These are phyloP conservation scores for Caryopteris hybrid DNA, from an alignment of 305 asterid genomes.

Conservation along the genomic window DNA sequence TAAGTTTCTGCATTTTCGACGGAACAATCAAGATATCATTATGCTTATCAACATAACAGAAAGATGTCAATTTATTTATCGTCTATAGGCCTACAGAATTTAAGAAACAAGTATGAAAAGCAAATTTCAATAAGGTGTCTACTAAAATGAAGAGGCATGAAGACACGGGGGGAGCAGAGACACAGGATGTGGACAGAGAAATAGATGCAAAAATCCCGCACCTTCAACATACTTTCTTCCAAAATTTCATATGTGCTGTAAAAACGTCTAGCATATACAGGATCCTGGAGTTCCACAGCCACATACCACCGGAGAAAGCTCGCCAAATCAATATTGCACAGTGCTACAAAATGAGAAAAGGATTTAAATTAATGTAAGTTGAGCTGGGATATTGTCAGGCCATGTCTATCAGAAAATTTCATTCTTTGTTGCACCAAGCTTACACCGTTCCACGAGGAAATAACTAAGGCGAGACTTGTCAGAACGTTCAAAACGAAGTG, in stretches of 20 bases:
- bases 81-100: not conserved
- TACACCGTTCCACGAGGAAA: constrained; percentile 98
- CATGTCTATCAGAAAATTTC: constrained; percentile 17
- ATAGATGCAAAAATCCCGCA: constrained; percentile 25
- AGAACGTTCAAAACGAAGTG: constrained; percentile 96
- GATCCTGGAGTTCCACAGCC: constrained; percentile 98
- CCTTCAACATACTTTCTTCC: constrained; percentile 95
- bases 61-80: not conserved
- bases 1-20: not conserved
- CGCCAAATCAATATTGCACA: constrained; percentile 88
- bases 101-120: not conserved
- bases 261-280: constrained; percentile 86
- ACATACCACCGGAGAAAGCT: constrained; percentile 99
- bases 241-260: constrained; percentile 79
- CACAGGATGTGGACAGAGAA: not conserved
- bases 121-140: not conserved
- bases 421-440: constrained; percentile 32
- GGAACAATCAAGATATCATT: not conserved
- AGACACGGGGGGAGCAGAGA: not conserved
- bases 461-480: constrained; percentile 92
- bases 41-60: not conserved
- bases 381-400: constrained; percentile 7
- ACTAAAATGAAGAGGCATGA: not conserved
- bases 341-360: constrained; percentile 53
- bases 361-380: constrained; percentile 10